A percentile compares a stretch with the other conserved stretches of the same genome.
Evolutionary conservation across 164 flowering plant species (phyloP).

Genomic region (Magnolia changhungtana): DNA sequence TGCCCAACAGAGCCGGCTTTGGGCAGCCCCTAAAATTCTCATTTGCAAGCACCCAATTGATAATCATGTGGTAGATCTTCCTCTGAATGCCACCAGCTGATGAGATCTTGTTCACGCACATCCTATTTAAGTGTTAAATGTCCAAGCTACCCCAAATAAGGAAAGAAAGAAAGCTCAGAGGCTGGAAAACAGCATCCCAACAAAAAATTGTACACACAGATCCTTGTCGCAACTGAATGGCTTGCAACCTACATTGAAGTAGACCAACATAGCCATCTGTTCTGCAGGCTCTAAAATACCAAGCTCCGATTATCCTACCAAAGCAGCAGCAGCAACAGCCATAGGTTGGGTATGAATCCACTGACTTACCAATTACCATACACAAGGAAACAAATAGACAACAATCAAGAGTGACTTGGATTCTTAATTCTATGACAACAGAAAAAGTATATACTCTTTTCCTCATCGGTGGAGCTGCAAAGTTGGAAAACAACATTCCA

Average conservation of each 20-base stretch:
- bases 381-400: background rate
- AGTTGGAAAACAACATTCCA: background rate
- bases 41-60: too few species aligned
- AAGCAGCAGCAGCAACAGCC: background rate
- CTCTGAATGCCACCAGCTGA: too few species aligned
- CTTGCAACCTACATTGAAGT: too few species aligned
- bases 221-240: background rate
- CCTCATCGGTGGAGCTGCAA: background rate
- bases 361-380: background rate
- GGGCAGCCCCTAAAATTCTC: too few species aligned
- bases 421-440: background rate
- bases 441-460: background rate
- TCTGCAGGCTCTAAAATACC: too few species aligned
- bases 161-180: background rate
- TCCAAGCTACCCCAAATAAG: too few species aligned
- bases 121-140: too few species aligned
- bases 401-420: background rate
- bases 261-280: too few species aligned
- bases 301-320: too few species aligned
- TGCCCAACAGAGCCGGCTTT: too few species aligned
- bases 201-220: background rate
- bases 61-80: too few species aligned
- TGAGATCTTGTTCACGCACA: too few species aligned
- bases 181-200: background rate
- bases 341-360: background rate